Base-by-base conservation (phyloP, 192 early-diverging fungal genomes). In the Coemansia sp. region DNA sequence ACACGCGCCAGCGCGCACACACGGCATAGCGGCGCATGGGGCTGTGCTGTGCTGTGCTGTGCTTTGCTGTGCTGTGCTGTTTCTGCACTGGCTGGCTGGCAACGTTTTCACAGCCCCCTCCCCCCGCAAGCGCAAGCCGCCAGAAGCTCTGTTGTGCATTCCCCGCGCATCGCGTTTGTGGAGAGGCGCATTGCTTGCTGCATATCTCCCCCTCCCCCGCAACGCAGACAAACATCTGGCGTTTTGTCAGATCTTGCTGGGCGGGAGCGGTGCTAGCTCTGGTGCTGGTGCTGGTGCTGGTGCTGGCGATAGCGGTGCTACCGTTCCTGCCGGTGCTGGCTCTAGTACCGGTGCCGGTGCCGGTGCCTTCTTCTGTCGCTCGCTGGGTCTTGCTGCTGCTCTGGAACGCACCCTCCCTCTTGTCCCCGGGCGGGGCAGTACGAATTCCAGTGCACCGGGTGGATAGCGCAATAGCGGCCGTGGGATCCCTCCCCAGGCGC, bases 401-500 rank as follows among this genome's bases (percentile, higher is more conserved):
- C 25, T 25, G 25, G 51, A 25, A 22, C 20, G 51, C 13, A 13
- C 10, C 10, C 51, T 14, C 51, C 51, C 51, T 54, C 51, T 13
- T 25, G 51, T 54, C 51, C 51, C 51, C 51, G 25, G 51, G 51
- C 51, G 17, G 17, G 20, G 19, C 43, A 40, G 54, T 22, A 17
- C 22, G 5, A 56, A 22, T 59, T 59, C 57, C 57, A 59, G 7
- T 10, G 38, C 57, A 16, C 39, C 57, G 57, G 57, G 57, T 16
- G 16, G 16, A 6, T 25, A 39, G n/a, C 57, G 57, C n/a, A 59
- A 59, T 59, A 40, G 57, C 39, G n/a, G 57, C 38, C 57, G 57
- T 59, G 57, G 57, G 14, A 59, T 59, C 57, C 57, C 57, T 59
- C 57, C 57, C 57, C 57, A 59, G 57, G 32, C 57, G n/a, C 37